These are phyloP conservation scores for Candida tibetensis DNA, from an alignment of 805 yeast species.

Conservation along the genomic window DNA sequence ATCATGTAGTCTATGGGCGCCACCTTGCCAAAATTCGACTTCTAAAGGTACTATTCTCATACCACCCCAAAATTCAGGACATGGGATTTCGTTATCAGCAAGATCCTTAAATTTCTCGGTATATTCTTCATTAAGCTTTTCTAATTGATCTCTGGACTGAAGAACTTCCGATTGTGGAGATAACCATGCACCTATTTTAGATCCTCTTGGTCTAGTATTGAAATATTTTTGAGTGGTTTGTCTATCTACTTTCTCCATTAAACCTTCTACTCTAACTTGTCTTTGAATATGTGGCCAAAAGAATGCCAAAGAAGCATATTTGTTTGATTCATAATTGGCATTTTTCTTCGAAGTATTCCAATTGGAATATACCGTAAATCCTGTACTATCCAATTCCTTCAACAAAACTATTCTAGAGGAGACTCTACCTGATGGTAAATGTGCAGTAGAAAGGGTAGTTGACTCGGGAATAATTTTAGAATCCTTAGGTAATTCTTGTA, in stretches of 20 bases:
- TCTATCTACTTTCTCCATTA: slow-evolving; percentile 65
- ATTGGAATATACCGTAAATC: slow-evolving; percentile 86
- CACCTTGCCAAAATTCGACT: slow-evolving; percentile 97
- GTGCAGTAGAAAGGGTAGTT: slow-evolving; percentile 83
- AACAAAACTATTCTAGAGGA: slow-evolving; percentile 80
- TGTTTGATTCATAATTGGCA: slow-evolving; percentile 65
- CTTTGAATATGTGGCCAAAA: slow-evolving; percentile 92
- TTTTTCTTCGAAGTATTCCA: slow-evolving; percentile 88
- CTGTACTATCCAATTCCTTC: slow-evolving; percentile 83
- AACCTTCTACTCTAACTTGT: slow-evolving; percentile 91
- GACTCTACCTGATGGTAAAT: slow-evolving; percentile 85
- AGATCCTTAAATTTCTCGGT: slow-evolving; percentile 57
- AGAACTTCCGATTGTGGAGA: slow-evolving; percentile 79
- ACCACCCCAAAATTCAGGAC: slow-evolving; percentile 98
- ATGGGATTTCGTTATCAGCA: slow-evolving; percentile 65
- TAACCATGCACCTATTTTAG: slow-evolving; percentile 96
- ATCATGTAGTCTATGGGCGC: slow-evolving; percentile 86
- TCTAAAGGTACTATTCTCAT: slow-evolving; percentile 82
- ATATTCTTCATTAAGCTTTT: slow-evolving; percentile 44
- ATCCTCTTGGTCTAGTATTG: slow-evolving; percentile 86
- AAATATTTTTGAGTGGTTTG: slow-evolving; percentile 78
- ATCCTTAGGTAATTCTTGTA: slow-evolving; percentile 40
- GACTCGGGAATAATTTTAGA: slow-evolving; percentile 65
- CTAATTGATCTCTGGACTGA: slow-evolving; percentile 59
- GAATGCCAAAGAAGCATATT: slow-evolving; percentile 78